Evolutionary conservation across 352 stramenopile genomes (phyloP).

Genomic region (Phytophthora ohioensis): DNA sequence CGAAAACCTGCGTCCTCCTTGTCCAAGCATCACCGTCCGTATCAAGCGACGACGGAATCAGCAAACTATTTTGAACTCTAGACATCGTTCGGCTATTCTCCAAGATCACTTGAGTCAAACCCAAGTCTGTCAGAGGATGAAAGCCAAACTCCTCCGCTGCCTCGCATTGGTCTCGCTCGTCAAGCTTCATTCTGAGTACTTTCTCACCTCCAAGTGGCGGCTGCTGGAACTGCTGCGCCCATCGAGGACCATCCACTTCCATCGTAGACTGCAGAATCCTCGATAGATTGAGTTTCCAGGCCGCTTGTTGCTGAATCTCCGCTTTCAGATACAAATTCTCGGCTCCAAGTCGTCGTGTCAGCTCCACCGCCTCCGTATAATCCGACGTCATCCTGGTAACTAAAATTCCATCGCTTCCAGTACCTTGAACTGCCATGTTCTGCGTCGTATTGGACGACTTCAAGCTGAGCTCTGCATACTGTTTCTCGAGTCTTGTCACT

Average conservation of each 20-base stretch:
- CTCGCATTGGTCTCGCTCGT: too few species aligned
- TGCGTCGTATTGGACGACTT: constrained; percentile 13
- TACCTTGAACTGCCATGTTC: too few species aligned
- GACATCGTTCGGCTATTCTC: constrained; percentile 38
- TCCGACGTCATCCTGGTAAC: not conserved
- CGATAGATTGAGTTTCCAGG: constrained; percentile 43
- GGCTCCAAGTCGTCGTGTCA: constrained; percentile 39
- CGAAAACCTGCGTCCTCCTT: constrained; percentile 33
- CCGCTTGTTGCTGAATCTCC: constrained; percentile 45
- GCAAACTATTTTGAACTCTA: constrained; percentile 29
- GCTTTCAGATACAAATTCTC: constrained; percentile 56
- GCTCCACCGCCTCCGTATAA: constrained; percentile 38
- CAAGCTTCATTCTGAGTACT: constrained; percentile 11
- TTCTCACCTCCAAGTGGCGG: constrained; percentile 9
- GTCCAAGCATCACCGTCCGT: constrained; percentile 17
- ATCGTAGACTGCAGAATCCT: constrained; percentile 39
- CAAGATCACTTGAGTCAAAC: constrained; percentile 40
- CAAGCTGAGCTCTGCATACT: constrained; percentile 45
- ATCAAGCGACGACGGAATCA: constrained; percentile 33
- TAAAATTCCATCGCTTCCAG: not conserved
- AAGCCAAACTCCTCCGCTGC: constrained; percentile 42
- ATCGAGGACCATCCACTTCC: constrained; percentile 22
- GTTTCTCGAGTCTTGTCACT: constrained; percentile 41
- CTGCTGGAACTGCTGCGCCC: constrained; percentile 29
- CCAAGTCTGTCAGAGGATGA: constrained; percentile 29